Conservation (phyloP, 371 early-diverging fungal species). For the Zychaea mexicana region DNA sequence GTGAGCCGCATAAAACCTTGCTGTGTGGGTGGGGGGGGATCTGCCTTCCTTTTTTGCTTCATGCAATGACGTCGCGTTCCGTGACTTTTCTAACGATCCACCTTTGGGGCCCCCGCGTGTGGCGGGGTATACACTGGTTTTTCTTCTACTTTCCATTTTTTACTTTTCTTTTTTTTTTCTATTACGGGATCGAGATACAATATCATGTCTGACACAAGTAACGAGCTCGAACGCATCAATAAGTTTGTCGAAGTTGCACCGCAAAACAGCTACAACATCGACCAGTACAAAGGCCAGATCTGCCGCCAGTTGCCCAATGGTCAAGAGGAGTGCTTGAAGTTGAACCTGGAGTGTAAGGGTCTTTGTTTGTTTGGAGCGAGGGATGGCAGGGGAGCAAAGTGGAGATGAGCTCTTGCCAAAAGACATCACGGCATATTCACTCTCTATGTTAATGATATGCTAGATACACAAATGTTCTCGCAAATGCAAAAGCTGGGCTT, state of each 20-base stretch:
- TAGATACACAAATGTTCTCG: conserved; percentile 56
- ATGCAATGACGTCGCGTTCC: conserved; percentile 1
- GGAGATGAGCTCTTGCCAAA: too few species aligned
- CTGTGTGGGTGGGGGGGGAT: too few species aligned
- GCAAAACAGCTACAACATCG: conserved; percentile 43
- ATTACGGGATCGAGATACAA: conserved; percentile 4
- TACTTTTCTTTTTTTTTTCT: neutral
- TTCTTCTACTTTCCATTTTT: conserved; percentile 3
- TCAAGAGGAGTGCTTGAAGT: conserved; percentile 45
- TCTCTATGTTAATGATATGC: neutral
- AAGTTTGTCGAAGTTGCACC: conserved; percentile 46
- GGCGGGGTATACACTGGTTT: conserved; percentile 1
- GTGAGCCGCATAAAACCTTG: too few species aligned
- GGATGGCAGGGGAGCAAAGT: neutral
- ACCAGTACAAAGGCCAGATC: conserved; percentile 44
- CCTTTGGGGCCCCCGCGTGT: neutral
- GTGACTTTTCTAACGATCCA: neutral
- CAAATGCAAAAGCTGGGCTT: conserved; percentile 63
- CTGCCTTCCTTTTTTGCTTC: neutral
- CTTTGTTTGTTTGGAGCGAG: neutral
- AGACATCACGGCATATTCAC: too few species aligned
- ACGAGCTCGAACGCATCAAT: conserved; percentile 40
- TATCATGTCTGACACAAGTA: conserved; percentile 10
- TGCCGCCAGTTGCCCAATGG: conserved; percentile 35
- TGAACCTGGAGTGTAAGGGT: conserved; percentile 52